A percentile compares a stretch with the other conserved stretches of the same genome.
These are phyloP conservation scores for Teunomyces lycoperdinae DNA, from an alignment of 805 yeast species.

Conservation along the genomic window DNA sequence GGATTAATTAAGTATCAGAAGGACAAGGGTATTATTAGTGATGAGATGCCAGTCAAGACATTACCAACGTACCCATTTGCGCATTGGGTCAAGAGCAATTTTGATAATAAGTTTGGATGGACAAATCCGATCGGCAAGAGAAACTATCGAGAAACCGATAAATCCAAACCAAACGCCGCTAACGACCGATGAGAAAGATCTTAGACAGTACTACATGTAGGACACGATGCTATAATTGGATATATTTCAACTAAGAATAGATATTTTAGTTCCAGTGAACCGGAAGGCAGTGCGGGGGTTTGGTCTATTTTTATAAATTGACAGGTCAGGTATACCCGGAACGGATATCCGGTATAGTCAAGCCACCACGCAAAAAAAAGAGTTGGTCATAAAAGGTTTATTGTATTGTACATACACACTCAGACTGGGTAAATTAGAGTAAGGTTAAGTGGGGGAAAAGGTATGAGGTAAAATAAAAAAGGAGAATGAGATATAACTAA, in stretches of 20 bases:
- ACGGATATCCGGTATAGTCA: too few relatives aligned
- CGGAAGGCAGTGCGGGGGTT: too few relatives aligned
- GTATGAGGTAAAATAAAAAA: too few relatives aligned
- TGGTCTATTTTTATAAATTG: too few relatives aligned
- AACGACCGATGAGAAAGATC: conserved; percentile 6
- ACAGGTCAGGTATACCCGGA: too few relatives aligned
- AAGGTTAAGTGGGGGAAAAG: too few relatives aligned
- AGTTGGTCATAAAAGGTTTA: too few relatives aligned
- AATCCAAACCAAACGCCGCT: conserved; percentile 16
- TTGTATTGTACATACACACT: too few relatives aligned
- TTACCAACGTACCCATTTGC: conserved; percentile 66
- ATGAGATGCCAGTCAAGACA: conserved; percentile 58
- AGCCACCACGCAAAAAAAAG: too few relatives aligned
- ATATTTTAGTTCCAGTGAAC: not conserved
- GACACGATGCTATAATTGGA: not conserved
- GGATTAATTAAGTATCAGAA: conserved; percentile 55
- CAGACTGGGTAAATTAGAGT: too few relatives aligned
- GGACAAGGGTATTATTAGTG: conserved; percentile 50
- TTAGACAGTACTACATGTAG: not conserved
- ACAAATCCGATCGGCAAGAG: conserved; percentile 31
- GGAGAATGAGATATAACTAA: too few relatives aligned
- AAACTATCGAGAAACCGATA: conserved; percentile 21
- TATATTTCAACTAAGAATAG: not conserved
- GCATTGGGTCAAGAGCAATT: conserved; percentile 45
- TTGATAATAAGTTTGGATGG: conserved; percentile 40